Evolutionary conservation across 2,329 filamentous ascomycete species (phyloP).

Genomic region (Exophiala sideris): DNA sequence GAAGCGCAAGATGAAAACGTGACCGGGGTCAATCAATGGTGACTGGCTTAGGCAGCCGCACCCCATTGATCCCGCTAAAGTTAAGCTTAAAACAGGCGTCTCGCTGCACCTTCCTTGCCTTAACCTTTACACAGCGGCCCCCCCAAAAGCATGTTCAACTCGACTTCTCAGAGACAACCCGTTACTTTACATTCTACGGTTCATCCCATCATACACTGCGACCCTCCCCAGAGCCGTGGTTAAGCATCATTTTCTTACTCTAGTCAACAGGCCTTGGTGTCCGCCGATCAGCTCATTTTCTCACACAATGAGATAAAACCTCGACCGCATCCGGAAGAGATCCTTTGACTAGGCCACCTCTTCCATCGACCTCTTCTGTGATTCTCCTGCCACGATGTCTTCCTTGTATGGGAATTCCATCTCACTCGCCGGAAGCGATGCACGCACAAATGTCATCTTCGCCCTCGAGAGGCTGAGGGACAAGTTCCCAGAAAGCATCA

Average conservation of each 20-base stretch:
- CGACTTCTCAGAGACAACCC: too few relatives aligned
- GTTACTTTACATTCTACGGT: too few relatives aligned
- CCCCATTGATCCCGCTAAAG: background rate
- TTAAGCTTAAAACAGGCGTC: conserved; percentile 5
- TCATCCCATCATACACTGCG: too few relatives aligned
- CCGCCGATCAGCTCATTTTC: background rate
- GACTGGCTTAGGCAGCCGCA: conserved; percentile 1
- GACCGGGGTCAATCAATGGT: background rate
- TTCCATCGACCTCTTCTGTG: background rate
- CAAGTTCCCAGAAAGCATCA: conserved; percentile 73
- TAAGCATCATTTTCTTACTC: too few relatives aligned
- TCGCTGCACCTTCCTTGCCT: conserved; percentile 1
- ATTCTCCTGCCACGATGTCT: conserved; percentile 2
- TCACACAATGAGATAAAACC: conserved; percentile 7
- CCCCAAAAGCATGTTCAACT: too few relatives aligned
- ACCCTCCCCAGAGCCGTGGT: too few relatives aligned
- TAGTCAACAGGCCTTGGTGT: background rate
- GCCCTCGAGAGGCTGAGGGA: conserved; percentile 78
- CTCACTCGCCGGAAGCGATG: conserved; percentile 67
- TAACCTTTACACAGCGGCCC: background rate
- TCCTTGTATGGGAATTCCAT: conserved; percentile 70
- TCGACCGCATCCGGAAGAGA: conserved; percentile 18
- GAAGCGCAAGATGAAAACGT: conserved; percentile 12
- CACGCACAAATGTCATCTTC: conserved; percentile 84
- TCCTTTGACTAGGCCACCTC: conserved; percentile 17